Conservation (phyloP, 306 rosid species). For the Citrullus colocynthis region DNA sequence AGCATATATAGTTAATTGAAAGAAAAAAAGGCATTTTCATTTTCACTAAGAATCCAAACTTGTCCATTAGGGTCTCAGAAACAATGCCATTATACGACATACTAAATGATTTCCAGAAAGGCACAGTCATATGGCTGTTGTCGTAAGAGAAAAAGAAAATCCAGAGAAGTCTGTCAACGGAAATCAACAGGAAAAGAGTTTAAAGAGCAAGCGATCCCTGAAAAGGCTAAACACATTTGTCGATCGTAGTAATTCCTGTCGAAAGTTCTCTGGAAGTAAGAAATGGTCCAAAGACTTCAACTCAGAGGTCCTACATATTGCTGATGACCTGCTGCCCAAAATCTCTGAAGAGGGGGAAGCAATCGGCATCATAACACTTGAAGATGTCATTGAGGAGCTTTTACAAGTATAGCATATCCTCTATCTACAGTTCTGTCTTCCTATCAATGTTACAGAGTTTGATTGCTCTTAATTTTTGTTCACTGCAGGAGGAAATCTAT, state of each 20-base stretch:
- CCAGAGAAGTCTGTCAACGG: conserved; percentile 18
- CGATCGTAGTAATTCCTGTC: conserved; percentile 16
- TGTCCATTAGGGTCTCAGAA: conserved; percentile 44
- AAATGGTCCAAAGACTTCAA: conserved; percentile 51
- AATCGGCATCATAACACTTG: conserved; percentile 61
- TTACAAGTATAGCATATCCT: conserved; percentile 5
- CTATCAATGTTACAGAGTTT: not conserved
- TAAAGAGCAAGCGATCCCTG: conserved; percentile 30
- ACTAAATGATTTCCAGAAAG: conserved; percentile 73
- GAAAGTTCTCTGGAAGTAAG: conserved; percentile 31
- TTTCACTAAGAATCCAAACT: not conserved
- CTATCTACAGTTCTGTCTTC: not conserved
- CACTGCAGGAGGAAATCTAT: conserved; percentile 19
- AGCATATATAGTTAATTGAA: not conserved
- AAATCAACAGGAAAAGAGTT: conserved; percentile 20
- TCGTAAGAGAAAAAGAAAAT: conserved; percentile 28
- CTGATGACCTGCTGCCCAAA: conserved; percentile 44
- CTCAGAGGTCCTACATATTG: conserved; percentile 48
- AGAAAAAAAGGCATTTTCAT: not conserved
- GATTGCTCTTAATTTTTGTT: not conserved
- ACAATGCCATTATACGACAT: conserved; percentile 65
- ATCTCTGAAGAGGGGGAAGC: conserved; percentile 52
- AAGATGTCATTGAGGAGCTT: conserved; percentile 73
- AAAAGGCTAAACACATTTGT: conserved; percentile 38
- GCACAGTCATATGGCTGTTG: conserved; percentile 88